These are phyloP conservation scores for Arbutus unedo DNA, from an alignment of 148 eudicot genomes.

Conservation along the genomic window DNA sequence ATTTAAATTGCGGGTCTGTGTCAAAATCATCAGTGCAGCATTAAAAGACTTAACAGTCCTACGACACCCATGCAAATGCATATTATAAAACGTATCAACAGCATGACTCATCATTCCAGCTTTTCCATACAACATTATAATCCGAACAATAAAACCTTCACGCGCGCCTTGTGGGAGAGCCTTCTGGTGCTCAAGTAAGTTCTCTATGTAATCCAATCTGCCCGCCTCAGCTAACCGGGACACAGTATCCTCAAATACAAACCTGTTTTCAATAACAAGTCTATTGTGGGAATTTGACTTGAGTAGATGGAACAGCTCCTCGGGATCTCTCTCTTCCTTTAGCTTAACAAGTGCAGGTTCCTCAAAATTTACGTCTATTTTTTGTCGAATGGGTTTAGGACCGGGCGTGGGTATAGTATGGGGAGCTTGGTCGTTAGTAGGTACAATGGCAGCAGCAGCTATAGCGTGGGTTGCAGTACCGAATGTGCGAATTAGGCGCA, in stretches of 20 bases:
- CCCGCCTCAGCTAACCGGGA: constrained; percentile 67
- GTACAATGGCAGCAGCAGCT: constrained; percentile 8
- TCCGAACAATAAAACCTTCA: constrained; percentile 73
- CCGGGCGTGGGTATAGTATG: background rate
- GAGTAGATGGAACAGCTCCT: constrained; percentile 59
- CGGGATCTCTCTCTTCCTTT: constrained; percentile 74
- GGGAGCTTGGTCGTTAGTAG: background rate
- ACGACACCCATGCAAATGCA: constrained; percentile 71
- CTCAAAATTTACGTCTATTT: constrained; percentile 19
- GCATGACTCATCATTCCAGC: constrained; percentile 75
- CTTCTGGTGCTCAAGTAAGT: constrained; percentile 72
- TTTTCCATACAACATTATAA: constrained; percentile 81
- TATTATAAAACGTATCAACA: constrained; percentile 54
- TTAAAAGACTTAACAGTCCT: constrained; percentile 70
- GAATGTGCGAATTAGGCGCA: constrained; percentile 39
- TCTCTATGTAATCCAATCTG: constrained; percentile 59
- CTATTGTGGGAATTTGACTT: constrained; percentile 60
- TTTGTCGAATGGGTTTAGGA: background rate
- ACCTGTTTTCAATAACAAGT: constrained; percentile 57
- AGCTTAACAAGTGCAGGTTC: constrained; percentile 62
- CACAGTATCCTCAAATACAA: constrained; percentile 77
- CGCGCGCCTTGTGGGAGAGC: constrained; percentile 72
- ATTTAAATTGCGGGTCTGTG: constrained; percentile 42
- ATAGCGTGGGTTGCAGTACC: constrained; percentile 10
- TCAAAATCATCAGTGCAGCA: constrained; percentile 70